Evolutionary conservation across 1,139 yeast species (phyloP), one percentile per base, ranked within the genome.

Genomic region (Geotrichum phurueaensis): DNA sequence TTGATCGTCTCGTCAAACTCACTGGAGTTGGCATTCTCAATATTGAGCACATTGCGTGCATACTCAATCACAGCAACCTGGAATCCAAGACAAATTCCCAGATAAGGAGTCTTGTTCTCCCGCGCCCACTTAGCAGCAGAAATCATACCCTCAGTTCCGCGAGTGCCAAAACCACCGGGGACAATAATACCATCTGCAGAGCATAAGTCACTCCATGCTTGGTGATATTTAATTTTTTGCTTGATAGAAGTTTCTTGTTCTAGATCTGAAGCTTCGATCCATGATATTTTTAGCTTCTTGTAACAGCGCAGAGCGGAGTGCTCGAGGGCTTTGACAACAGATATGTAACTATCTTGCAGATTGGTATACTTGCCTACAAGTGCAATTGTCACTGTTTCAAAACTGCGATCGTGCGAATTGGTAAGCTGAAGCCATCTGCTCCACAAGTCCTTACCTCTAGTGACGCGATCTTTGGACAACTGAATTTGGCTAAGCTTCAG

Each of bases 91-190:
- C 99, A 95, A 65, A 95, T 96, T 71, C 99, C 99, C 72, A 95
- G 81, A 75, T 86, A 95, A 59, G 99, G 99, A 61, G 90, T 83
- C 70, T 87, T 82, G 78, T 91, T 91, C 75, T 89, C 96, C 78
- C 99, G 87, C 25, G 99, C 99, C 86, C 96, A 95, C 75, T 89
- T 87, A 60, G 98, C 96, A 64, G 98, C 99, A 39, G 91, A 80
- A 74, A 95, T 80, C 99, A 95, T 95, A 70, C 99, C 99, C 78
- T 94, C 98, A 64, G 91, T 90, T 76, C 99, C 99, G 76, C 99
- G 87, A 59, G 85, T 78, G 64, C 99, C 99, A 72, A 95, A 95
- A 1, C 99, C 99, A 71, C 99, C 99, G 49, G 99, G 99, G 62
- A 95, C 97, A 65, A 95, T 82, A 66, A 95, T 89, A 75, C 99